Percentiles rank a stretch among this genome's conserved stretches.
phyloP scores from a whole-genome alignment of 306 rosid genomes.

The Acacia acuminata region DNA sequence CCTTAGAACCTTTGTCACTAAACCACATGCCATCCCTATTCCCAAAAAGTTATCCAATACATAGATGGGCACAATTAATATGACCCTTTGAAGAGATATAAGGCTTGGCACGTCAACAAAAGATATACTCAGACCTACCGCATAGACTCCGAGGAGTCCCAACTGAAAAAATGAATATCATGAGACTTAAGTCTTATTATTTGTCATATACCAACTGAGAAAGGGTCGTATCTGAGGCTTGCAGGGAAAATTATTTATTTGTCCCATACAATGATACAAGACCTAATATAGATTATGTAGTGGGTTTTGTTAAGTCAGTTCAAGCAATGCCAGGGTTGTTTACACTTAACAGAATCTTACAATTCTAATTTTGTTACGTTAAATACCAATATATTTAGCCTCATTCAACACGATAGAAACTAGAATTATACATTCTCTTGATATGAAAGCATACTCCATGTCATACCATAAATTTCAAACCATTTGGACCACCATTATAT shows the following conservation, averaged over 20 bases:
- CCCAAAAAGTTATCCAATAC: too few relatives aligned
- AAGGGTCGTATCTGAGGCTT: background rate
- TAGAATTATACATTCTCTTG: background rate
- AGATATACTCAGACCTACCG: background rate
- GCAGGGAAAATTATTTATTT: background rate
- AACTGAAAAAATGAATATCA: too few relatives aligned
- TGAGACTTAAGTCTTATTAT: background rate
- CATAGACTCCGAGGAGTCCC: background rate
- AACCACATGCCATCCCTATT: too few relatives aligned
- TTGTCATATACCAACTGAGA: background rate
- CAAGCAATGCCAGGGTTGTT: background rate
- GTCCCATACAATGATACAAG: background rate
- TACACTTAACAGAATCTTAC: background rate
- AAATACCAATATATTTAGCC: background rate
- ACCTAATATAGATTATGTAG: background rate
- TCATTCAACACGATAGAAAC: background rate
- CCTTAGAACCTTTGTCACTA: too few relatives aligned
- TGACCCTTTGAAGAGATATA: background rate
- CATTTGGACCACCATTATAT: background rate
- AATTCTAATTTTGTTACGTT: background rate
- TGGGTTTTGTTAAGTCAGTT: background rate
- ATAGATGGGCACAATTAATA: background rate
- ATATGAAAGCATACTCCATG: background rate
- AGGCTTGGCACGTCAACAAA: too few relatives aligned
- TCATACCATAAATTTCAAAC: constrained; percentile 5